Conservation (phyloP, 495 filamentous ascomycete species). For the Opeltia flavorubescens region DNA sequence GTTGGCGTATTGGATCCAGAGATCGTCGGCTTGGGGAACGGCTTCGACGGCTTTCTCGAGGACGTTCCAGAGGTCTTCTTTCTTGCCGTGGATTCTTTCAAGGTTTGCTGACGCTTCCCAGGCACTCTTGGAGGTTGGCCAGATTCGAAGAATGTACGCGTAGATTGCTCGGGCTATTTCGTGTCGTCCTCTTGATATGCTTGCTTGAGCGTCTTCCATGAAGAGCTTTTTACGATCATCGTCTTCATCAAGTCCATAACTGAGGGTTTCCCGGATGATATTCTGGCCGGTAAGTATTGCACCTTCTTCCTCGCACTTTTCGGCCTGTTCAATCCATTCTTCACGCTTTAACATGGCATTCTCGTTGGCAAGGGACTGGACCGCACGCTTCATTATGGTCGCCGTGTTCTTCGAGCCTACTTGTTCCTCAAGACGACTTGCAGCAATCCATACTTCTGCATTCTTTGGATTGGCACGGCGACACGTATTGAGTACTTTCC, state of each 20-base stretch:
- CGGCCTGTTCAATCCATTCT: conserved; percentile 91
- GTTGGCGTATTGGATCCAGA: conserved; percentile 92
- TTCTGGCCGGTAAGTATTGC: conserved; percentile 72
- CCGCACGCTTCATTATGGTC: conserved; percentile 87
- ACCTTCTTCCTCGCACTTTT: conserved; percentile 87
- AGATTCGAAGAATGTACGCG: conserved; percentile 77
- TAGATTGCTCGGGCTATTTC: conserved; percentile 89
- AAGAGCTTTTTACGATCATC: conserved; percentile 91
- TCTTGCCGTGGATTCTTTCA: conserved; percentile 77
- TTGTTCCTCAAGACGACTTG: conserved; percentile 82
- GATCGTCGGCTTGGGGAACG: conserved; percentile 73
- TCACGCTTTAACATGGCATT: conserved; percentile 94
- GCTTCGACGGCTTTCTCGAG: conserved; percentile 90
- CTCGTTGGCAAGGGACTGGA: conserved; percentile 78
- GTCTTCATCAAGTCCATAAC: conserved; percentile 89
- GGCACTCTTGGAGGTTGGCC: conserved; percentile 64
- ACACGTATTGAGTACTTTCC: conserved; percentile 87
- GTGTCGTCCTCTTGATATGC: conserved; percentile 63
- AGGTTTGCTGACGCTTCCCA: conserved; percentile 87
- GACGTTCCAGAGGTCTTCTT: conserved; percentile 67
- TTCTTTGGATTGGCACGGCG: conserved; percentile 85
- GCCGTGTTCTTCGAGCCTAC: conserved; percentile 58
- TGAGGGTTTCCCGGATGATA: conserved; percentile 86
- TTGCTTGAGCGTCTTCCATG: conserved; percentile 78
- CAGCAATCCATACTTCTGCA: conserved; percentile 92